Evolutionary conservation across 169 alveolate genomes (phyloP).

Genomic region (Toxoplasma gondii): DNA sequence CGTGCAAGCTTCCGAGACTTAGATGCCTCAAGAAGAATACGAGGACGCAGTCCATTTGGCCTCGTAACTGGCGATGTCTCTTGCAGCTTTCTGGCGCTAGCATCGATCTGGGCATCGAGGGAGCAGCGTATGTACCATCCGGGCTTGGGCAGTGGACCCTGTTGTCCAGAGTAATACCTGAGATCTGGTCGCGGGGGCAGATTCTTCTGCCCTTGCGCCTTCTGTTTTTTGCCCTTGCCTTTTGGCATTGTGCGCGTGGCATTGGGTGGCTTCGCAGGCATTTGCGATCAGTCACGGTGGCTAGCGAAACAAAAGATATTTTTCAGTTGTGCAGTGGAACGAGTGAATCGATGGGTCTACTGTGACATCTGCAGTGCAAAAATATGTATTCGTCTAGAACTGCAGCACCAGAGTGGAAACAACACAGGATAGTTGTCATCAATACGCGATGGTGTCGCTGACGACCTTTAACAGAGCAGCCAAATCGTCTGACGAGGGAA

Average conservation of each 20-base stretch:
- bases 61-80: not conserved
- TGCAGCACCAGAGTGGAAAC: no score
- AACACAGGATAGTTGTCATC: no score
- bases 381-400: no score
- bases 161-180: not conserved
- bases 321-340: no score
- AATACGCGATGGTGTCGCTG: no score
- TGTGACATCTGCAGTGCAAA: no score
- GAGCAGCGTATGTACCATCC: not conserved
- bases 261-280: not conserved
- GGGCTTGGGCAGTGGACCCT: not conserved
- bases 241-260: not conserved
- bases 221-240: not conserved
- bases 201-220: not conserved
- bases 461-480: no score
- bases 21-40: not conserved
- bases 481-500: no score
- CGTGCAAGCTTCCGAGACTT: not conserved
- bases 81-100: not conserved
- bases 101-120: not conserved
- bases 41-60: not conserved
- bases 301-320: no score
- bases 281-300: no score
- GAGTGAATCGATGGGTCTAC: no score
- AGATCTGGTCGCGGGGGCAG: conserved; percentile 36